These are phyloP conservation scores for Gentiana straminea DNA, from an alignment of 257 asterid species.

Conservation along the genomic window DNA sequence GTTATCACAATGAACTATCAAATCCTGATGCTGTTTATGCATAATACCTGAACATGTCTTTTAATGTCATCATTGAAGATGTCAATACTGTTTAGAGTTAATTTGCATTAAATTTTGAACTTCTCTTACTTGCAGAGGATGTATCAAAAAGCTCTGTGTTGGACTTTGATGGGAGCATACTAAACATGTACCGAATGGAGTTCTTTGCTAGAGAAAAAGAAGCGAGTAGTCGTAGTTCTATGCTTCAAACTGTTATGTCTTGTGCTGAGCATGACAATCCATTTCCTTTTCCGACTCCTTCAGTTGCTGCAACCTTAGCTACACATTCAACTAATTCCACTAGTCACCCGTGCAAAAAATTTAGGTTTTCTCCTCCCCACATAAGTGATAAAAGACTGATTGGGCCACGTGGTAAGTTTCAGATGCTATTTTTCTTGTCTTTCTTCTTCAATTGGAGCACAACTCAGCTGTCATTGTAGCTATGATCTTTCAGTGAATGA, in stretches of 20 bases:
- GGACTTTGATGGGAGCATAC: constrained; percentile 46
- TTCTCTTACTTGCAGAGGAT: constrained; percentile 27
- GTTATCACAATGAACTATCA: background rate
- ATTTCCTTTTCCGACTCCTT: constrained; percentile 26
- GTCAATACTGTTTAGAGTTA: background rate
- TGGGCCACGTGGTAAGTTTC: constrained; percentile 94
- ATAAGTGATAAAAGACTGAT: constrained; percentile 55
- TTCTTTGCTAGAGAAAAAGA: constrained; percentile 26
- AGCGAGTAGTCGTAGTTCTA: constrained; percentile 1
- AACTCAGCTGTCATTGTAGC: background rate
- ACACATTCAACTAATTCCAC: constrained; percentile 15
- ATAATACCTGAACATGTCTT: background rate
- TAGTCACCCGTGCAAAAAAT: constrained; percentile 54
- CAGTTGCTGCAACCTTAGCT: constrained; percentile 25
- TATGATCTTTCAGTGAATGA: constrained; percentile 1
- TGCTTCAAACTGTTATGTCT: constrained; percentile 22
- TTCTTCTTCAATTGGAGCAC: background rate
- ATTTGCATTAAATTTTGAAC: background rate
- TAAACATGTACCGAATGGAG: constrained; percentile 28
- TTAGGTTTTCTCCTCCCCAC: constrained; percentile 86
- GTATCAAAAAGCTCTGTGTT: constrained; percentile 44
- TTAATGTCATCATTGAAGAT: background rate
- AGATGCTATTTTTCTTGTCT: constrained; percentile 2
- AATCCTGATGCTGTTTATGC: background rate
- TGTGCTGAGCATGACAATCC: constrained; percentile 45